Percentiles rank a stretch among this genome's conserved stretches.
Conservation (phyloP, 1,284 basidiomycete genomes). For the Ustilago trichophora region DNA sequence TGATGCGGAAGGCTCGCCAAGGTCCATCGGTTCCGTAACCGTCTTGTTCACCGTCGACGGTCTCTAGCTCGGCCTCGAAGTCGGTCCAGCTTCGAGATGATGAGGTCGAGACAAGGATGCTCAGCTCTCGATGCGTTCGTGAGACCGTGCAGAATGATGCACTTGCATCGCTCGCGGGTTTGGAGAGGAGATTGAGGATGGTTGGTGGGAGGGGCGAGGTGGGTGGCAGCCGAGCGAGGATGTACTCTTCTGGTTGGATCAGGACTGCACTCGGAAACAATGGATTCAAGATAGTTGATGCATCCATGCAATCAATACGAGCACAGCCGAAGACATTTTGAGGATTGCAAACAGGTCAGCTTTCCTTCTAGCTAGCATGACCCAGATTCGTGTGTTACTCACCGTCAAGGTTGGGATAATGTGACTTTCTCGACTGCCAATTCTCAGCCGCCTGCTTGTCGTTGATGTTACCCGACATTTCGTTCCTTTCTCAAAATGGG, state of each 20-base stretch:
- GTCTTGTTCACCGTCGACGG: no score
- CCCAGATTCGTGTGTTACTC: no score
- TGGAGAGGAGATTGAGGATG: conserved; percentile 13
- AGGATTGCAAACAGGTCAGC: no score
- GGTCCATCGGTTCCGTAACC: conserved; percentile 25
- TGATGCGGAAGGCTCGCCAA: conserved; percentile 34
- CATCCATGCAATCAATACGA: no score
- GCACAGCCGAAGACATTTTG: no score
- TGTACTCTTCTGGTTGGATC: conserved; percentile 26
- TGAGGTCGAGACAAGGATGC: conserved; percentile 31
- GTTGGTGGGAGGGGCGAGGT: conserved; percentile 1
- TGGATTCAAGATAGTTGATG: no score
- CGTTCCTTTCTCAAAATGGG: no score
- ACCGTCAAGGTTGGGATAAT: conserved; percentile 32
- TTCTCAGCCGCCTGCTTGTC: conserved; percentile 16
- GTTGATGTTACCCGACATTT: conserved; percentile 12
- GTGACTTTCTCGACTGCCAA: conserved; percentile 32
- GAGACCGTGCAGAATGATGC: conserved; percentile 36
- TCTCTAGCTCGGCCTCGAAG: conserved; percentile 6
- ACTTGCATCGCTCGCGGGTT: background rate
- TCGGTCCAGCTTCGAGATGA: background rate
- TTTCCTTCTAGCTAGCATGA: no score
- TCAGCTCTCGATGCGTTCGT: conserved; percentile 34
- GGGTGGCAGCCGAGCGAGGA: conserved; percentile 26
- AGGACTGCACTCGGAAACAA: conserved; percentile 22